Base-by-base conservation (phyloP, 2,329 filamentous ascomycete genomes). In the Sphaerulina musiva region DNA sequence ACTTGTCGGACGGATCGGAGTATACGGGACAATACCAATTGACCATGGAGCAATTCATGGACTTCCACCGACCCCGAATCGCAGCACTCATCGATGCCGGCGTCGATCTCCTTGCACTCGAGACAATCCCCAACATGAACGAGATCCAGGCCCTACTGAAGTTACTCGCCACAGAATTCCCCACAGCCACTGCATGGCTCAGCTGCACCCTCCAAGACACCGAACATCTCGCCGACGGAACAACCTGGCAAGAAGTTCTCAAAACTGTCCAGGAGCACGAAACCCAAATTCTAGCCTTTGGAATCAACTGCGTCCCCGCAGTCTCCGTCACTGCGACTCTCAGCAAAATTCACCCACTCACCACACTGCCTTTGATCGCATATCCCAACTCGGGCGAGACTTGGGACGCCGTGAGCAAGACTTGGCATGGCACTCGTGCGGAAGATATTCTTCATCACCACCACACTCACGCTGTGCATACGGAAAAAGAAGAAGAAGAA, bases 361-460 rank as follows among this genome's bases (percentile, higher is more conserved):
- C 72, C 17, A 59, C 60, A 29, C 66, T 69, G 46, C 67, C 69
- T 8, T 56, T 75, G 40, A 38, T 61, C 3, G 59, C 57, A 31
- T 77, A 77, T 62, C 73, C 75, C 0, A 77, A 78, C 48, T 76
- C 73, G 3, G 75, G 75, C 2, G 75, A 77, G 61, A 62, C 63
- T 26, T 78, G 72, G 69, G 71, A 77, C 63, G 72, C 74, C 4
- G 62, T 62, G 49, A 69, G 62, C 9, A 68, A 74, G 49, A 63
- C 57, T 20, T 71, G 68, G 68, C 55, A 60, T 40, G 66, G 68
- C 7, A 26, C 51, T 26, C 53, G 57, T 17, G 54, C 61, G 9
- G 57, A 59, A 32, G 59, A 61, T 3, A 55, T 62, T 23, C 57
- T 72, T 29, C 26, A 6, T 6, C 26, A 6, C 2, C 26, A 29